Conservation (phyloP, 2,329 filamentous ascomycete species). For the Sporothrix variecibatus region DNA sequence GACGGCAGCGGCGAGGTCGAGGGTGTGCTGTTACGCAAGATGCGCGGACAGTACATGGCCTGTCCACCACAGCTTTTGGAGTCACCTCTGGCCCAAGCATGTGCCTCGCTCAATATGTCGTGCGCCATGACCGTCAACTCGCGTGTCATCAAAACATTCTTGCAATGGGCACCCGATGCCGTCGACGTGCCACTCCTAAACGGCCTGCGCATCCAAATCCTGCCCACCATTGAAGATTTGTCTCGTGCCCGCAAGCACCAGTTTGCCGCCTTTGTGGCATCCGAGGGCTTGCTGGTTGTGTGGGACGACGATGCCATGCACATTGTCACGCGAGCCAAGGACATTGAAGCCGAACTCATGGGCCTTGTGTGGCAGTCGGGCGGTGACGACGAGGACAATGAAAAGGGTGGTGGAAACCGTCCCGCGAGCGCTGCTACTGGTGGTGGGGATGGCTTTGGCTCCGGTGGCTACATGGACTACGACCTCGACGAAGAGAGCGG, state of each 20-base stretch:
- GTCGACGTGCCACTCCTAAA: constrained; percentile 76
- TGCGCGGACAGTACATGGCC: constrained; percentile 68
- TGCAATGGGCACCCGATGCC: constrained; percentile 71
- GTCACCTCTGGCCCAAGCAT: constrained; percentile 65
- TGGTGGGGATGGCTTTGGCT: not conserved
- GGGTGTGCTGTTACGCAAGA: constrained; percentile 71
- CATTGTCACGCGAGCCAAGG: constrained; percentile 67
- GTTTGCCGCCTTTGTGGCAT: constrained; percentile 76
- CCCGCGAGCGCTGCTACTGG: constrained; percentile 28
- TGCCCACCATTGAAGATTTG: constrained; percentile 71
- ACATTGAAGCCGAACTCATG: constrained; percentile 76
- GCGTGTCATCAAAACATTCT: constrained; percentile 74
- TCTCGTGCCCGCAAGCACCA: constrained; percentile 73
- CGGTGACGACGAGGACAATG: constrained; percentile 53
- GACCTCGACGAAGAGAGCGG: constrained; percentile 74
- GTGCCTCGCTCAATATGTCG: constrained; percentile 71
- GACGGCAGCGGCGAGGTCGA: constrained; percentile 68
- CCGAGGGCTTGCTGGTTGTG: constrained; percentile 70
- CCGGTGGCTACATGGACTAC: constrained; percentile 42
- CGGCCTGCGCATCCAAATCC: constrained; percentile 73
- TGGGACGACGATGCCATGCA: constrained; percentile 81
- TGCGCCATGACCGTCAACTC: constrained; percentile 82
- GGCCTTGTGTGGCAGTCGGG: constrained; percentile 71
- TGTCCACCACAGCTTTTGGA: constrained; percentile 66
- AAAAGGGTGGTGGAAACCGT: constrained; percentile 44